Percentiles rank a stretch among this genome's conserved stretches.
These are phyloP conservation scores for Metarhizium rileyi DNA, from an alignment of 2,329 filamentous ascomycete genomes.

Conservation along the genomic window DNA sequence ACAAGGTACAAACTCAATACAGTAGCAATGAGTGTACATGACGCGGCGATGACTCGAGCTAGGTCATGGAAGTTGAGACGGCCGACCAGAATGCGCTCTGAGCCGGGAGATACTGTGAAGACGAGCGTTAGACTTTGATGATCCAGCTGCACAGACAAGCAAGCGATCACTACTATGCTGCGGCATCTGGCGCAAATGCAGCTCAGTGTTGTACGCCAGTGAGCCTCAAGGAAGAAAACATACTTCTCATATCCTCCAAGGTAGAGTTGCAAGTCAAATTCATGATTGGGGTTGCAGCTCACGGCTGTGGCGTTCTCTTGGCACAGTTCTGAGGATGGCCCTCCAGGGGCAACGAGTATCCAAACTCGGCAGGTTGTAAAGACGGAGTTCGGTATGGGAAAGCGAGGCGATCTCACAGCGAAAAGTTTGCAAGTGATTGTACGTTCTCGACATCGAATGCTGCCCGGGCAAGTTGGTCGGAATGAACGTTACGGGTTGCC, in stretches of 20 bases:
- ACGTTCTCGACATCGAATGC: neutral
- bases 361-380: neutral
- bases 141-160: neutral
- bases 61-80: slow-evolving; percentile 44
- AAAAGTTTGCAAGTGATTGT: neutral
- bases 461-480: neutral
- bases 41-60: slow-evolving; percentile 40
- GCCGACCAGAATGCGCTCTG: slow-evolving; percentile 37
- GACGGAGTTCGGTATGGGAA: neutral
- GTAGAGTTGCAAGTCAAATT: slow-evolving; percentile 33
- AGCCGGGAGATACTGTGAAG: slow-evolving; percentile 29
- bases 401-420: neutral
- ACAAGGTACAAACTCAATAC: slow-evolving; percentile 45
- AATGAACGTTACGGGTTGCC: neutral
- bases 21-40: slow-evolving; percentile 40
- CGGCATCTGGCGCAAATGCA: neutral
- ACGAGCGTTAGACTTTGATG: slow-evolving; percentile 1
- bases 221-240: slow-evolving; percentile 9
- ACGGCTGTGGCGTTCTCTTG: slow-evolving; percentile 3
- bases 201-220: neutral
- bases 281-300: slow-evolving; percentile 15
- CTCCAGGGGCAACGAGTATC: slow-evolving; percentile 1
- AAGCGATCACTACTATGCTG: neutral
- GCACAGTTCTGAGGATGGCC: neutral
- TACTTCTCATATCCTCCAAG: slow-evolving; percentile 34